A percentile compares a stretch with the other conserved stretches of the same genome.
Conservation (phyloP, 2,329 filamentous ascomycete species). For the Diaporthe vexans region DNA sequence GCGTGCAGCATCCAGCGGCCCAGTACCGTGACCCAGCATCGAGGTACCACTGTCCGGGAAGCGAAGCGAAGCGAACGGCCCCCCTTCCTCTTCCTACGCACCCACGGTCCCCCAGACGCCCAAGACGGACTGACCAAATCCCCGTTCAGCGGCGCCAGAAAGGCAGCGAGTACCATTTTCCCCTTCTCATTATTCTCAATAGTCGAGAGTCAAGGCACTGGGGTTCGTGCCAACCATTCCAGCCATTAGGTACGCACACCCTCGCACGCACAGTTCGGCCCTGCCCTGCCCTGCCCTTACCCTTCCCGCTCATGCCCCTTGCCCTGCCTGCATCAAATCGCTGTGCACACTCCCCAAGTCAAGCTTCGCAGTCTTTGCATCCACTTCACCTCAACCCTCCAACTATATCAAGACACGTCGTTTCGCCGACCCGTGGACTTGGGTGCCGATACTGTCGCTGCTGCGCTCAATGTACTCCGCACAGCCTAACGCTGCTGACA, state of each 20-base stretch:
- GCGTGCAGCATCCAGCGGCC: conserved; percentile 19
- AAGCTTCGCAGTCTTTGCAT: conserved; percentile 50
- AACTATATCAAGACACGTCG: conserved; percentile 75
- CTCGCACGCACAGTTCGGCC: conserved; percentile 59
- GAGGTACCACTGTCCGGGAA: conserved; percentile 40
- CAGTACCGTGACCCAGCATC: conserved; percentile 34
- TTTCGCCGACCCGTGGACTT: conserved; percentile 63
- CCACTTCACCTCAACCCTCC: conserved; percentile 56
- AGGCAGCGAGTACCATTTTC: conserved; percentile 43
- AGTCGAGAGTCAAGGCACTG: conserved; percentile 40
- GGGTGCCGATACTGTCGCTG: conserved; percentile 54
- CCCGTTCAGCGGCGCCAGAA: conserved; percentile 38
- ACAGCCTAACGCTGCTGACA: conserved; percentile 82
- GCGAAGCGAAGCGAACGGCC: conserved; percentile 40
- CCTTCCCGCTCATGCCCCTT: background rate
- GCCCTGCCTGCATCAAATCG: conserved; percentile 55
- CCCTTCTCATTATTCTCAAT: conserved; percentile 47
- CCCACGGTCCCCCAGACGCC: conserved; percentile 22
- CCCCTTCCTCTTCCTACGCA: conserved; percentile 21
- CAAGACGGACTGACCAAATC: conserved; percentile 39
- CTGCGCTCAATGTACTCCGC: conserved; percentile 69
- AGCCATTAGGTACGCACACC: conserved; percentile 58
- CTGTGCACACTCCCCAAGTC: conserved; percentile 54
- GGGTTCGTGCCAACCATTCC: conserved; percentile 59
- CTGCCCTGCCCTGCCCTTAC: conserved; percentile 30